A percentile compares a stretch with the other conserved stretches of the same genome.
phyloP scores from a whole-genome alignment of 2,329 filamentous ascomycete genomes.

The Verruconis gallopava region DNA sequence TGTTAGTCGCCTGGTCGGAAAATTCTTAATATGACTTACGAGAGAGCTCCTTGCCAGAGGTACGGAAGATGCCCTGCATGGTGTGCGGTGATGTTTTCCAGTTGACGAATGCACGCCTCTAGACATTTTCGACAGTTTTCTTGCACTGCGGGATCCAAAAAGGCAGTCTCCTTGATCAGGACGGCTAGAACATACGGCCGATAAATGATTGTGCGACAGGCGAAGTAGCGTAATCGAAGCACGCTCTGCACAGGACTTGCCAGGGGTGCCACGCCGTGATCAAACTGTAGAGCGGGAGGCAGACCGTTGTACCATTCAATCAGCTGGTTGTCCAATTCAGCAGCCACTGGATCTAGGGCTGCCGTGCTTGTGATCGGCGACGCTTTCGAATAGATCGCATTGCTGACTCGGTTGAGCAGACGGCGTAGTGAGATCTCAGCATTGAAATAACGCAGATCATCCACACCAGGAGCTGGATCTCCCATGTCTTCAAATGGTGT shows the following conservation, averaged over 20 bases:
- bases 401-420: slow-evolving; percentile 65
- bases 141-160: slow-evolving; percentile 57
- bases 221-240: slow-evolving; percentile 66
- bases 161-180: slow-evolving; percentile 61
- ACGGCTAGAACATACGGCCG: slow-evolving; percentile 72
- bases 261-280: slow-evolving; percentile 46
- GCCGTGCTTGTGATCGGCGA: slow-evolving; percentile 49
- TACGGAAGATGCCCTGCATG: slow-evolving; percentile 77
- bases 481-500: slow-evolving; percentile 59
- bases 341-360: slow-evolving; percentile 63
- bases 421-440: slow-evolving; percentile 69
- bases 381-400: slow-evolving; percentile 66
- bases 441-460: slow-evolving; percentile 77
- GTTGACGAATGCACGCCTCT: slow-evolving; percentile 65
- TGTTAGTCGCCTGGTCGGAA: slow-evolving; percentile 11
- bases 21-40: slow-evolving; percentile 20
- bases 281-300: slow-evolving; percentile 62
- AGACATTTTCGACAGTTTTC: slow-evolving; percentile 72
- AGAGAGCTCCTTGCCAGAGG: slow-evolving; percentile 68
- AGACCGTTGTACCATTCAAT: slow-evolving; percentile 76
- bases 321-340: slow-evolving; percentile 69
- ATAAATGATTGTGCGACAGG: slow-evolving; percentile 77
- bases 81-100: slow-evolving; percentile 67
- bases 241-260: slow-evolving; percentile 69
- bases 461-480: slow-evolving; percentile 54